A percentile compares a stretch with the other conserved stretches of the same genome.
Conservation (phyloP, 2,329 filamentous ascomycete genomes). For the Pseudogymnoascus sp. region DNA sequence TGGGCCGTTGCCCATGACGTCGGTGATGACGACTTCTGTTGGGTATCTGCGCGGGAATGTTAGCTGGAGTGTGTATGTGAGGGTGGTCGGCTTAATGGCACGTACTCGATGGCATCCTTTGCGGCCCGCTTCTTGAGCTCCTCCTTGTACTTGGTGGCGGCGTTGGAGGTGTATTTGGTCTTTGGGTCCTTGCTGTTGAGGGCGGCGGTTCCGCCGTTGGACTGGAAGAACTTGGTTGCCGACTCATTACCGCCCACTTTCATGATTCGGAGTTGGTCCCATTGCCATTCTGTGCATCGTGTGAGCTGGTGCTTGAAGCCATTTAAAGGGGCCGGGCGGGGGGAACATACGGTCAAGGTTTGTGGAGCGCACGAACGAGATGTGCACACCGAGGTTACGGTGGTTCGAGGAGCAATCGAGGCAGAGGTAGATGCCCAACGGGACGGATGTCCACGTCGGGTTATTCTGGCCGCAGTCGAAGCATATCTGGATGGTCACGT, state of each 20-base stretch:
- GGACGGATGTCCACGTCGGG: slow-evolving; percentile 95
- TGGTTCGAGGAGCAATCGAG: slow-evolving; percentile 97
- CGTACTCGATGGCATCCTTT: slow-evolving; percentile 76
- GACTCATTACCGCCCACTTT: slow-evolving; percentile 98
- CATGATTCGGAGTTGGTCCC: slow-evolving; percentile 95
- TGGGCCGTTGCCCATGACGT: slow-evolving; percentile 51
- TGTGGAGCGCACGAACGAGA: slow-evolving; percentile 96
- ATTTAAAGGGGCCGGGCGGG: slow-evolving; percentile 10
- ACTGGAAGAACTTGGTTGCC: slow-evolving; percentile 96
- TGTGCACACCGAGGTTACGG: slow-evolving; percentile 95
- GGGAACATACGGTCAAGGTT: slow-evolving; percentile 85
- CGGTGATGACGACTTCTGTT: slow-evolving; percentile 75
- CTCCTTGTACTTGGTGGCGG: slow-evolving; percentile 97
- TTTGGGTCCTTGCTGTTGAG: slow-evolving; percentile 94
- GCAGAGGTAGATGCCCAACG: slow-evolving; percentile 95
- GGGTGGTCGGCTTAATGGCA: slow-evolving; percentile 11
- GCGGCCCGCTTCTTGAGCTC: slow-evolving; percentile 82
- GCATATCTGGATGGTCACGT: slow-evolving; percentile 59
- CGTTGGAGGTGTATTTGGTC: slow-evolving; percentile 89
- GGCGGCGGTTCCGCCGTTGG: slow-evolving; percentile 87
- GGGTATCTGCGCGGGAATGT: slow-evolving; percentile 55
- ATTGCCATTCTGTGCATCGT: slow-evolving; percentile 73
- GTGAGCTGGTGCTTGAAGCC: slow-evolving; percentile 18
- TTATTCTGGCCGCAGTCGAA: slow-evolving; percentile 98
- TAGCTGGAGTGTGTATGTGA: slow-evolving; percentile 14